A percentile compares a stretch with the other conserved stretches of the same genome.
These are phyloP conservation scores for Colletotrichum chlorophyti DNA, from an alignment of 2,329 filamentous ascomycete genomes.

Conservation along the genomic window DNA sequence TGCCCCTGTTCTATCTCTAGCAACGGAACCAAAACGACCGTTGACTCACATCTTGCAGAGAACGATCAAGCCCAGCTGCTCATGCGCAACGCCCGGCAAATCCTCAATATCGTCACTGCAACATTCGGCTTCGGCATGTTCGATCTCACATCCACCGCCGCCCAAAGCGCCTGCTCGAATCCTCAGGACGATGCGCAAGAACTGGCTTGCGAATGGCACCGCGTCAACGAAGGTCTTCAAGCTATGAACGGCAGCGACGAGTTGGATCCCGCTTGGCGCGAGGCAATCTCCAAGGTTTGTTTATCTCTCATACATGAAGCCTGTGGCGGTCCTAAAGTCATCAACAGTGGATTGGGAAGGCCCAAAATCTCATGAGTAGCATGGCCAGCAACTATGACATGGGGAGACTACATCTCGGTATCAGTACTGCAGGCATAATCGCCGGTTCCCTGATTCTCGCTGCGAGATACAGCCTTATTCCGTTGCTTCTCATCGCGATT, in stretches of 20 bases:
- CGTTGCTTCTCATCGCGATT: slow-evolving; percentile 59
- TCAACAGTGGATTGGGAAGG: slow-evolving; percentile 69
- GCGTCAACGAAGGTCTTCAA: slow-evolving; percentile 34
- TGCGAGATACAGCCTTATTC: slow-evolving; percentile 37
- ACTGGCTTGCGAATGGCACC: slow-evolving; percentile 75
- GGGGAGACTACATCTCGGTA: slow-evolving; percentile 59
- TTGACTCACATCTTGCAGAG: slow-evolving; percentile 38
- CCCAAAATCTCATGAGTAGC: slow-evolving; percentile 83
- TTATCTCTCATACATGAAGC: neutral
- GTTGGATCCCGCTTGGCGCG: slow-evolving; percentile 47
- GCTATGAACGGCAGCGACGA: slow-evolving; percentile 30
- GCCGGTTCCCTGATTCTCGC: slow-evolving; percentile 23
- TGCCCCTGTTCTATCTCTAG: neutral
- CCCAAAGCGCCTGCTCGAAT: slow-evolving; percentile 36
- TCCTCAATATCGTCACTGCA: slow-evolving; percentile 77
- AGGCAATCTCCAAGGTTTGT: slow-evolving; percentile 50
- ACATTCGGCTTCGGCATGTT: slow-evolving; percentile 66
- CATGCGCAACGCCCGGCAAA: slow-evolving; percentile 80
- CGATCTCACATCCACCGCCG: slow-evolving; percentile 33
- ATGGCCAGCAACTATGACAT: slow-evolving; percentile 94
- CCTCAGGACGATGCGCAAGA: slow-evolving; percentile 57
- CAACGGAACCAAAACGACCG: slow-evolving; percentile 13
- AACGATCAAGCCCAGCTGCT: slow-evolving; percentile 72
- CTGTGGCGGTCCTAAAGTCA: neutral
- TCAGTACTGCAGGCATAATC: slow-evolving; percentile 38